Conservation (phyloP, 2,329 filamentous ascomycete genomes). For the Ceratocystis lukuohia region DNA sequence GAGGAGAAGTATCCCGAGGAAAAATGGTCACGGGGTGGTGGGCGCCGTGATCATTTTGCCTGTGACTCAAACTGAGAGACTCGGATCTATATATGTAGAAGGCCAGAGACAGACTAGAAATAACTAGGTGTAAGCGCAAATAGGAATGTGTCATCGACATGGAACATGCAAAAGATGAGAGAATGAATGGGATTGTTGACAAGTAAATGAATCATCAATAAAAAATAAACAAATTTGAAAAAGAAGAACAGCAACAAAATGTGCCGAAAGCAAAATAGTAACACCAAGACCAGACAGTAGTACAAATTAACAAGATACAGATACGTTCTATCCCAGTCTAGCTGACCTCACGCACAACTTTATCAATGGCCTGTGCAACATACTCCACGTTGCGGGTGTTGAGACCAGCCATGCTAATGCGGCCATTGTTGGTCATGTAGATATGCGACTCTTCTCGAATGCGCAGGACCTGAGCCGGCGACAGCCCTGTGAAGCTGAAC, state of each 20-base stretch:
- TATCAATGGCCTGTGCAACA: slow-evolving; percentile 78
- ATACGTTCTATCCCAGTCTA: slow-evolving; percentile 3
- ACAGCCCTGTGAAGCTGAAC: slow-evolving; percentile 87
- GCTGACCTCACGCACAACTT: slow-evolving; percentile 50
- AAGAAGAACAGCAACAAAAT: background rate
- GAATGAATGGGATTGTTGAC: background rate
- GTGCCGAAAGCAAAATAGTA: background rate
- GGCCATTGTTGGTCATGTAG: slow-evolving; percentile 95
- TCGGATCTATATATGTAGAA: no score
- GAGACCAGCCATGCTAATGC: slow-evolving; percentile 96
- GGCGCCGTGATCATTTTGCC: background rate
- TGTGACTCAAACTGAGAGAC: no score
- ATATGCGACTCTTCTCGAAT: slow-evolving; percentile 59
- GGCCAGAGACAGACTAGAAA: no score
- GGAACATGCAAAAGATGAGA: background rate
- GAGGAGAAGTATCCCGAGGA: background rate
- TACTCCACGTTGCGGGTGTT: slow-evolving; percentile 89
- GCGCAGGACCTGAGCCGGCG: slow-evolving; percentile 57
- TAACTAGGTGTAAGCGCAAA: no score
- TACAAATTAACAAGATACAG: slow-evolving; percentile 1
- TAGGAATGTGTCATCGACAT: no score
- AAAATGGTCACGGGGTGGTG: background rate
- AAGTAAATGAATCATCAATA: background rate
- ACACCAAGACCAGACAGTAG: background rate
- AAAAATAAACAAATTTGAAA: background rate